These are phyloP conservation scores for Lactuca saligna DNA, from an alignment of 129 eudicot genomes.

Conservation along the genomic window DNA sequence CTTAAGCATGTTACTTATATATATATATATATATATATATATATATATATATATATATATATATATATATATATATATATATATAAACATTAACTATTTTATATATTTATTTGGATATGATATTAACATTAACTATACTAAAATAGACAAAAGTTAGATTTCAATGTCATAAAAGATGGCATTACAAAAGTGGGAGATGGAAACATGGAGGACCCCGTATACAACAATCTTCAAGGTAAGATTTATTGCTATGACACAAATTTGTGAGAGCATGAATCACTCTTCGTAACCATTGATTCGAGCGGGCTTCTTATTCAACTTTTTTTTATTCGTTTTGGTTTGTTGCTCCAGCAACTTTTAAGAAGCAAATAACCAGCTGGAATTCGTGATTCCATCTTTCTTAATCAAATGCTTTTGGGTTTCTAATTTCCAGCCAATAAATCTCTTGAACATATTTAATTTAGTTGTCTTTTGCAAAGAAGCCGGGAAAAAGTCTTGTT, in stretches of 20 bases:
- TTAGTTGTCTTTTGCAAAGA: conserved; percentile 17
- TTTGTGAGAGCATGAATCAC: neutral
- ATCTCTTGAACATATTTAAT: conserved; percentile 13
- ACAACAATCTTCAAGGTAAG: too few species aligned
- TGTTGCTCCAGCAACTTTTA: conserved; percentile 1
- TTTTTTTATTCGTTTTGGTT: conserved; percentile 11
- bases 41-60: too few species aligned
- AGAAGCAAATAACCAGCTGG: neutral
- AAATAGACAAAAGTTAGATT: neutral
- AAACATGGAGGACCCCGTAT: neutral
- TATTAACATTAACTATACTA: neutral
- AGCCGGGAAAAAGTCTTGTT: neutral
- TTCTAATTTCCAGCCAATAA: conserved; percentile 8
- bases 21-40: too few species aligned
- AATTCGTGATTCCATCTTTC: conserved; percentile 7
- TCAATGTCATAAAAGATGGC: neutral
- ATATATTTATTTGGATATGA: too few species aligned
- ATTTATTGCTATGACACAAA: neutral
- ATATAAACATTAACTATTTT: neutral
- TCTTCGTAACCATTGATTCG: neutral
- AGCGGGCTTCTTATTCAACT: conserved; percentile 17
- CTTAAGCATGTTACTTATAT: neutral
- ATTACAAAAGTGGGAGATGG: neutral
- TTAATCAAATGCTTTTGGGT: conserved; percentile 7
- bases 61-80: too few species aligned